A percentile compares a stretch with the other conserved stretches of the same genome.
Evolutionary conservation across 2,329 filamentous ascomycete species (phyloP).

Genomic region (Diplodia seriata): DNA sequence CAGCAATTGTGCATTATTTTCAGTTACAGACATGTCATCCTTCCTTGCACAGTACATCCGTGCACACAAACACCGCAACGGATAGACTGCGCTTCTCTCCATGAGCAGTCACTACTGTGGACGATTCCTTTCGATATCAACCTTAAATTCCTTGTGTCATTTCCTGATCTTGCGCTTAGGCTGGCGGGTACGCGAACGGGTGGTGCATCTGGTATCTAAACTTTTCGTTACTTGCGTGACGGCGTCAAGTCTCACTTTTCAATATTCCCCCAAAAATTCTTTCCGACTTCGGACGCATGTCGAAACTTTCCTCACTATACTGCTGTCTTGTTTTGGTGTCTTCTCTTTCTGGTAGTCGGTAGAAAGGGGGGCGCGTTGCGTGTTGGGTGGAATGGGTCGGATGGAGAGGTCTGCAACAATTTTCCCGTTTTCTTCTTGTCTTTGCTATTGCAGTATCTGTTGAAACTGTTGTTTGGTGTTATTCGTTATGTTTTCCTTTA

Average conservation of each 20-base stretch:
- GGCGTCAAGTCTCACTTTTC: constrained; percentile 28
- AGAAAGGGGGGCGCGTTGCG: constrained; percentile 19
- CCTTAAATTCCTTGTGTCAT: constrained; percentile 24
- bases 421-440: neutral
- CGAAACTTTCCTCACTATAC: constrained; percentile 20
- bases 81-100: constrained; percentile 20
- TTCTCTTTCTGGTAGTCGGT: constrained; percentile 9
- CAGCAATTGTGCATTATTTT: constrained; percentile 27
- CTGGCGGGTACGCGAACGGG: constrained; percentile 24
- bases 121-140: constrained; percentile 24
- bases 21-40: constrained; percentile 29
- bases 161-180: constrained; percentile 22
- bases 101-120: constrained; percentile 17
- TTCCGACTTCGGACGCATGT: constrained; percentile 6
- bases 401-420: constrained; percentile 16
- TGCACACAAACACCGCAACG: constrained; percentile 11
- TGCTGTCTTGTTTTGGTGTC: neutral
- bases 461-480: constrained; percentile 11
- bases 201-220: constrained; percentile 31
- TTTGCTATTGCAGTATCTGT: neutral
- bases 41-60: constrained; percentile 21
- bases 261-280: constrained; percentile 31
- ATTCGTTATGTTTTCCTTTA: neutral
- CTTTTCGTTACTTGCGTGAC: constrained; percentile 21
- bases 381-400: constrained; percentile 16